Percentiles rank a stretch among this genome's conserved stretches.
These are phyloP conservation scores for Penicillium nordicum DNA, from an alignment of 2,329 filamentous ascomycete genomes.

Conservation along the genomic window DNA sequence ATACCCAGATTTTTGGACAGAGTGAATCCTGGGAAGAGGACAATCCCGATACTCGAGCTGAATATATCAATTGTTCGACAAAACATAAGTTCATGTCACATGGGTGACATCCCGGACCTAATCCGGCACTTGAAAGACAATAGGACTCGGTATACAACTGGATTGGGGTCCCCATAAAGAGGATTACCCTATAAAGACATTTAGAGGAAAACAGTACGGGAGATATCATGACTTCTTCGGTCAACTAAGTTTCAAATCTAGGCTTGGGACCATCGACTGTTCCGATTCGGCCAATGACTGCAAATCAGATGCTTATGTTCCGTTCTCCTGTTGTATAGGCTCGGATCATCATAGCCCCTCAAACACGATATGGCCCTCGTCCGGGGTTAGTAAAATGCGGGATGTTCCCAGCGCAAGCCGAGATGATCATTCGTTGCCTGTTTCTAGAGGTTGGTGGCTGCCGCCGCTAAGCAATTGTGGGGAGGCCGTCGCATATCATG, in stretches of 20 bases:
- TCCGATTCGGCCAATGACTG: not conserved
- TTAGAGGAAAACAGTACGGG: no score
- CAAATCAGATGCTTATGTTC: not conserved
- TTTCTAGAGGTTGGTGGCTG: no score
- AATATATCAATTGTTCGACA: not conserved
- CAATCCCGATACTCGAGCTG: not conserved
- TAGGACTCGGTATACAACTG: constrained; percentile 1
- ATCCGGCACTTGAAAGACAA: constrained; percentile 7
- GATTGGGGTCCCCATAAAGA: constrained; percentile 19
- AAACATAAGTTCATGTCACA: not conserved
- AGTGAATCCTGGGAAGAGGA: constrained; percentile 1
- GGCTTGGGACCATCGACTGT: no score
- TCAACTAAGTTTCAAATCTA: not conserved
- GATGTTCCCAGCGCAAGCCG: constrained; percentile 13
- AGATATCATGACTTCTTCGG: no score
- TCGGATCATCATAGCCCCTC: not conserved
- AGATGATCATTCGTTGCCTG: constrained; percentile 13
- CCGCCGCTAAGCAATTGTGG: not conserved
- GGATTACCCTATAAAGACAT: constrained; percentile 7
- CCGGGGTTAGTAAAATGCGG: not conserved
- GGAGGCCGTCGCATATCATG: not conserved
- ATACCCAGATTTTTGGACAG: not conserved
- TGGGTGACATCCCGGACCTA: constrained; percentile 9
- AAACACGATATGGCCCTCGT: not conserved
- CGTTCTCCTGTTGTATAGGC: not conserved